phyloP scores from a whole-genome alignment of 306 rosid genomes.

The Biancaea sappan region DNA sequence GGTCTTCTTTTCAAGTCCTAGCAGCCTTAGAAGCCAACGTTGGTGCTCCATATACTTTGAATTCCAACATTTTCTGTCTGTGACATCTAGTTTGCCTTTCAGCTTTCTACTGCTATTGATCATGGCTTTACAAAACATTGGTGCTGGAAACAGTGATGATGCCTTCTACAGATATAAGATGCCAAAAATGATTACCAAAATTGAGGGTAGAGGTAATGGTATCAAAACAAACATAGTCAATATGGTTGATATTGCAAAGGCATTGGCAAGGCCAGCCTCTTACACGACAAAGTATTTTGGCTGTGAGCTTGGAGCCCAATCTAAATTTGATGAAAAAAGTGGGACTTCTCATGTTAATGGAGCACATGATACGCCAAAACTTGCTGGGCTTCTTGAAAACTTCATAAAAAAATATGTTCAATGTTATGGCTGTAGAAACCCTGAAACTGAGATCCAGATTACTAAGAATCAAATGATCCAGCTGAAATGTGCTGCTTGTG shows the following conservation, averaged over 20 bases:
- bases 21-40: neutral
- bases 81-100: slow-evolving; percentile 23
- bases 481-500: slow-evolving; percentile 75
- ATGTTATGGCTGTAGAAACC: slow-evolving; percentile 71
- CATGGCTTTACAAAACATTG: slow-evolving; percentile 74
- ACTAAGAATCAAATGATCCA: slow-evolving; percentile 68
- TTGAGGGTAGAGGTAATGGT: slow-evolving; percentile 79
- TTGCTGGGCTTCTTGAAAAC: slow-evolving; percentile 73
- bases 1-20: slow-evolving; percentile 33
- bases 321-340: slow-evolving; percentile 70
- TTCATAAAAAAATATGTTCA: slow-evolving; percentile 70
- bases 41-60: slow-evolving; percentile 16
- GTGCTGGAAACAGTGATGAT: slow-evolving; percentile 68
- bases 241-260: slow-evolving; percentile 73
- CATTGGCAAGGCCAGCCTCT: slow-evolving; percentile 68
- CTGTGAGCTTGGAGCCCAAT: slow-evolving; percentile 70
- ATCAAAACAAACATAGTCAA: slow-evolving; percentile 72
- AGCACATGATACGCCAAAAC: slow-evolving; percentile 69
- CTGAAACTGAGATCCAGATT: slow-evolving; percentile 66
- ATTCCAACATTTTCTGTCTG: slow-evolving; percentile 20
- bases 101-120: slow-evolving; percentile 30
- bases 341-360: slow-evolving; percentile 73
- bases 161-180: slow-evolving; percentile 79
- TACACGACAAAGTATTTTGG: slow-evolving; percentile 74
- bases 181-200: slow-evolving; percentile 73